These are phyloP conservation scores for Microstroma glucosiphilum DNA, from an alignment of 1,284 basidiomycete genomes.

Conservation along the genomic window DNA sequence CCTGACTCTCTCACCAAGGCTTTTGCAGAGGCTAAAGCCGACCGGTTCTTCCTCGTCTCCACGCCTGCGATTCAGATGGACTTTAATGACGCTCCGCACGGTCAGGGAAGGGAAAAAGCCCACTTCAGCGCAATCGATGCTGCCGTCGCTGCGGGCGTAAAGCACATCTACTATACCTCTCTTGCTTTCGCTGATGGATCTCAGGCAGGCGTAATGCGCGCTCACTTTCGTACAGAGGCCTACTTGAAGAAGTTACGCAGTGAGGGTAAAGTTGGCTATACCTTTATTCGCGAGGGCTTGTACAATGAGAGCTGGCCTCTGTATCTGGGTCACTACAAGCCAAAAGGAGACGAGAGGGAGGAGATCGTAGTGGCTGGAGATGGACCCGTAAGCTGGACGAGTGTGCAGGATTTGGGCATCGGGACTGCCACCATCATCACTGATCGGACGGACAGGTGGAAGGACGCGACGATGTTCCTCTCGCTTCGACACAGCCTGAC, in stretches of 20 bases:
- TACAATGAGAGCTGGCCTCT: constrained; percentile 53
- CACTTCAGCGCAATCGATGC: constrained; percentile 54
- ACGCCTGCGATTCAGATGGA: constrained; percentile 52
- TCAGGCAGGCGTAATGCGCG: constrained; percentile 51
- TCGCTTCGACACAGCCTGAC: too few species aligned
- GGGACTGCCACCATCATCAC: constrained; percentile 5
- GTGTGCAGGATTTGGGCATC: constrained; percentile 9
- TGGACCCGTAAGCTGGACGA: constrained; percentile 9
- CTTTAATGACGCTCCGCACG: constrained; percentile 38
- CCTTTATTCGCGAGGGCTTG: constrained; percentile 53
- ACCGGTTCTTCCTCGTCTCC: constrained; percentile 53
- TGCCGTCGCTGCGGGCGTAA: constrained; percentile 48
- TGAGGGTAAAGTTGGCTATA: constrained; percentile 50
- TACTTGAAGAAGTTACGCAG: constrained; percentile 42
- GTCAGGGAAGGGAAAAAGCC: constrained; percentile 6
- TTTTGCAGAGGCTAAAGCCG: constrained; percentile 49
- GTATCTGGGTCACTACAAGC: constrained; percentile 40
- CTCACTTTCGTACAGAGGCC: constrained; percentile 52
- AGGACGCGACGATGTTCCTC: too few species aligned
- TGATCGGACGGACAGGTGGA: too few species aligned
- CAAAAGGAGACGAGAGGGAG: neutral
- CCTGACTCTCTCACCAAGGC: constrained; percentile 16
- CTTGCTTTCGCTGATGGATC: constrained; percentile 46
- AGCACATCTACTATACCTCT: constrained; percentile 53
- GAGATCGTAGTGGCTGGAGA: constrained; percentile 11